Conservation (phyloP, 768 basidiomycete genomes). For the Cystobasidium onofrii region DNA sequence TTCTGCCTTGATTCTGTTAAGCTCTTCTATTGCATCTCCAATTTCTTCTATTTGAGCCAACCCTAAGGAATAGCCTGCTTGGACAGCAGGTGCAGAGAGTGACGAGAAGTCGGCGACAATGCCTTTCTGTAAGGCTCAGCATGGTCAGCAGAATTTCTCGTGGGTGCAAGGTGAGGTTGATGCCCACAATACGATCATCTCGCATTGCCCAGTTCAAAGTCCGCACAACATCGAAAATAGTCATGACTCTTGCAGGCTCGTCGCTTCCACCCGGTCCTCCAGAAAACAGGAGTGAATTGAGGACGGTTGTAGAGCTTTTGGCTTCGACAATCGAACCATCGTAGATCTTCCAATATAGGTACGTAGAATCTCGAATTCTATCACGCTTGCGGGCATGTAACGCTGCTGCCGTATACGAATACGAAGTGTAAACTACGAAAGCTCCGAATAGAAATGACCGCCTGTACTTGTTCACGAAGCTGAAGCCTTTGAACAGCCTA, state of each 20-base stretch:
- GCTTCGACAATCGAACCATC: conserved; percentile 42
- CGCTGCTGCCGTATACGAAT: conserved; percentile 24
- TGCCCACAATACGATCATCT: conserved; percentile 39
- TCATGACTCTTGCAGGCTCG: conserved; percentile 41
- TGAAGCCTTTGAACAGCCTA: neutral
- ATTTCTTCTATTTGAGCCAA: conserved; percentile 43
- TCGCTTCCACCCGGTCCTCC: conserved; percentile 33
- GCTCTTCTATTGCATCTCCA: conserved; percentile 38
- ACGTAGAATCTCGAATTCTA: conserved; percentile 32
- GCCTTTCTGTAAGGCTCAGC: conserved; percentile 33
- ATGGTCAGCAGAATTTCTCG: neutral
- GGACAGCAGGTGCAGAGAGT: conserved; percentile 11
- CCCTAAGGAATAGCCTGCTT: conserved; percentile 33
- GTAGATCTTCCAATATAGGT: conserved; percentile 42
- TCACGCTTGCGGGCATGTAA: conserved; percentile 34
- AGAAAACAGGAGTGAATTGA: conserved; percentile 38
- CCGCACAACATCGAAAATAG: conserved; percentile 41
- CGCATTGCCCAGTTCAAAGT: conserved; percentile 39
- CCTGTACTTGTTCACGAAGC: conserved; percentile 14
- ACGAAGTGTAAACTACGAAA: neutral
- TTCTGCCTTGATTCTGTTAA: conserved; percentile 37
- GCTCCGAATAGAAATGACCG: conserved; percentile 15
- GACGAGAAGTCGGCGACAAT: conserved; percentile 43
- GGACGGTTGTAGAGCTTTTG: conserved; percentile 18
- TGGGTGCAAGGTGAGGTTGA: neutral